Base-by-base conservation (phyloP, 2,329 filamentous ascomycete genomes). In the Penicillium brevicompactum region DNA sequence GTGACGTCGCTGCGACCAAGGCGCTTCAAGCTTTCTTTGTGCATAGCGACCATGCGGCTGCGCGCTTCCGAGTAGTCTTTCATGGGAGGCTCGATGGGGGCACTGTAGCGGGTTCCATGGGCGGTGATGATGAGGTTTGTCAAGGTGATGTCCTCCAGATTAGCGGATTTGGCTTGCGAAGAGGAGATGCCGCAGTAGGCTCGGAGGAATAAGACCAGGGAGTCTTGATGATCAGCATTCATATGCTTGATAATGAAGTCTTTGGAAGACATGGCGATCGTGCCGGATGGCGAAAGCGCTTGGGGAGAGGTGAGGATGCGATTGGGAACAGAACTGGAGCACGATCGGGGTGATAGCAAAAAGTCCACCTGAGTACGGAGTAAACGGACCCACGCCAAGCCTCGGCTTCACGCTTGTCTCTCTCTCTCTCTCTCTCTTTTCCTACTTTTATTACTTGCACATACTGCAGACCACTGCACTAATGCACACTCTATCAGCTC, bases 141-240 rank as follows among this genome's bases (percentile, higher is more conserved):
- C 54, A 91, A 80, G 31, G 81, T 80, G 58, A 96, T 79, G 70
- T 92, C 87, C 51, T 80, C 77, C 61, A 96, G 78, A 38, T 78
- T 74, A 18, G 89, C 85, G 18, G 78, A 76, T 54, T 83, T 76
- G 47, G 87, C 82, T 47, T 81, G 76, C 56, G 76, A 73, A 7
- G 81, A 67, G 14, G 86, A 82, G 43, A 90, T 78, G 14, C 79
- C 73, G 69, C 78, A 80, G 77, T 86, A 91, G 73, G 91, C 84
- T 60, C 86, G 86, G n/a, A 95, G 84, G 74, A 92, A 96, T 69
- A 88, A 82, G 54, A 83, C 78, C 47, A 96, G 85, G 55, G 91
- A 90, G 64, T 85, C 82, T 49, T 82, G 78, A 76, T 96, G 93
- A 73, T 93, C 89, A 42, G 79, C 78, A 77, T 97, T 96, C 90